Evolutionary conservation across 148 eudicot species (phyloP).

Genomic region (Chenopodium quinoa): DNA sequence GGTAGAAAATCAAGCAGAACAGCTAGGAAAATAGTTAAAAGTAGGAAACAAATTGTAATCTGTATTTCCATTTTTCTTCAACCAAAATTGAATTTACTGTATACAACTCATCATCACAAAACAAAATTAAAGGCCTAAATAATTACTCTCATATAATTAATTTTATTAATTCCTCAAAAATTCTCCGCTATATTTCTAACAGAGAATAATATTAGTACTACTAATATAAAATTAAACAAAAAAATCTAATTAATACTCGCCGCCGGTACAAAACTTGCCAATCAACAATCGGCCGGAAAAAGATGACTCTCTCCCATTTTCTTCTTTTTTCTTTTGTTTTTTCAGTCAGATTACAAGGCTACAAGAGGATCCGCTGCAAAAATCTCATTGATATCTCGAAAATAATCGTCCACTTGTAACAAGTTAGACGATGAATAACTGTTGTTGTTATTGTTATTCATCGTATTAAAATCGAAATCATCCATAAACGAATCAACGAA

Average conservation of each 20-base stretch:
- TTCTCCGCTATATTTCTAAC: constrained; percentile 14
- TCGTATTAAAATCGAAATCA: constrained; percentile 25
- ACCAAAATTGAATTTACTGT: constrained; percentile 25
- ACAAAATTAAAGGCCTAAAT: neutral
- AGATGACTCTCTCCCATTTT: neutral
- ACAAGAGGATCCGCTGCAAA: constrained; percentile 43
- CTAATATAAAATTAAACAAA: neutral
- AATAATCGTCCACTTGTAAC: constrained; percentile 59
- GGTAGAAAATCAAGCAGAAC: neutral
- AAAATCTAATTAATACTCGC: constrained; percentile 5
- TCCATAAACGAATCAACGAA: constrained; percentile 23
- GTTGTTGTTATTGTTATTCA: neutral
- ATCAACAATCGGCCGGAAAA: constrained; percentile 36
- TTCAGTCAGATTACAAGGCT: constrained; percentile 28
- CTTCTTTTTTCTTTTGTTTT: neutral
- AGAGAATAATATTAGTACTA: neutral
- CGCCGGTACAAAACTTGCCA: constrained; percentile 58
- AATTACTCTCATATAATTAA: constrained; percentile 1
- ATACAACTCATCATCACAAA: constrained; percentile 20
- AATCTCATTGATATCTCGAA: constrained; percentile 54
- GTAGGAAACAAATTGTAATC: neutral
- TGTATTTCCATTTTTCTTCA: constrained; percentile 20
- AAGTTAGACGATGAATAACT: neutral
- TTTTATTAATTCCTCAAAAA: constrained; percentile 8
- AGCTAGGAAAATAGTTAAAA: neutral